These are phyloP conservation scores for Allium fistulosum DNA, from an alignment of 106 monocot species.

Conservation along the genomic window DNA sequence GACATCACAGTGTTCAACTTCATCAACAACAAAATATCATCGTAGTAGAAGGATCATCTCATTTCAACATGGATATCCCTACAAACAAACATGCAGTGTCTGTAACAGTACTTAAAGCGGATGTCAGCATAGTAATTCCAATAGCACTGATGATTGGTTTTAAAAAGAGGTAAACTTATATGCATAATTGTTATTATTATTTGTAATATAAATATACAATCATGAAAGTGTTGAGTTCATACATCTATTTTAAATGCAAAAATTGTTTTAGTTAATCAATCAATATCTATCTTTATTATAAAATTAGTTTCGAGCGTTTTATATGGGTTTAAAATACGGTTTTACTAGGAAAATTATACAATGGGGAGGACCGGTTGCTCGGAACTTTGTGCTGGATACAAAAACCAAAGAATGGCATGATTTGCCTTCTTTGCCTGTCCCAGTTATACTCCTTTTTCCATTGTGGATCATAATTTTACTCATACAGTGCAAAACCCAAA, in stretches of 20 bases:
- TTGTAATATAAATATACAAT: no score
- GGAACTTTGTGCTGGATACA: slow-evolving; percentile 70
- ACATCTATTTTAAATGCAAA: no score
- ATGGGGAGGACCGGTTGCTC: slow-evolving; percentile 63
- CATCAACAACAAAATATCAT: slow-evolving; percentile 25
- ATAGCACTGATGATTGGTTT: slow-evolving; percentile 23
- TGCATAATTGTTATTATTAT: no score
- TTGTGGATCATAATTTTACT: not conserved
- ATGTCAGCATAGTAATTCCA: slow-evolving; percentile 26
- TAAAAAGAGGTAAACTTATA: no score
- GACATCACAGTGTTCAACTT: slow-evolving; percentile 17
- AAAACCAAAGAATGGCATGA: slow-evolving; percentile 56
- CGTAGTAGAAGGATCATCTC: slow-evolving; percentile 31
- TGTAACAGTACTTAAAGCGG: slow-evolving; percentile 53
- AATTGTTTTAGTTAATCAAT: no score
- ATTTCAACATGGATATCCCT: slow-evolving; percentile 34
- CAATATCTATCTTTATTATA: no score
- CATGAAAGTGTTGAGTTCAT: no score
- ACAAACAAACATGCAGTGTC: slow-evolving; percentile 26
- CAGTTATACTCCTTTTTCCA: slow-evolving; percentile 21
- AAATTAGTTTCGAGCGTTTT: no score
- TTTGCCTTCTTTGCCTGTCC: slow-evolving; percentile 62
- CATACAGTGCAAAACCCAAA: not conserved
- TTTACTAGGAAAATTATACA: no score
- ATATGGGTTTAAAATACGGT: no score